Conservation (phyloP, 2,329 filamentous ascomycete species). For the Penicillium sp. region DNA sequence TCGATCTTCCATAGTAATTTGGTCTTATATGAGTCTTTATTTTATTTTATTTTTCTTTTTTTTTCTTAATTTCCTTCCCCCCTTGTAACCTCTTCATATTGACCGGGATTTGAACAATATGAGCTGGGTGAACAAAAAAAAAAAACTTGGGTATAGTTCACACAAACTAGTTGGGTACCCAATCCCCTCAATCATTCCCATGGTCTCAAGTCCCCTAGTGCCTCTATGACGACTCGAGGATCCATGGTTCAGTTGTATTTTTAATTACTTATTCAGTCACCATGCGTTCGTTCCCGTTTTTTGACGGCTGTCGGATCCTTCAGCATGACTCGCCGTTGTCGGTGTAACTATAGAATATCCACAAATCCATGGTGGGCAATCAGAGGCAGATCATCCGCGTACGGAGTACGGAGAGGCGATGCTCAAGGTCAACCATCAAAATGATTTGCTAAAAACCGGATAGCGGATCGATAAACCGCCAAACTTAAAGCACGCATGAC, state of each 20-base stretch:
- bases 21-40: not conserved
- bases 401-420: constrained; percentile 3
- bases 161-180: not conserved
- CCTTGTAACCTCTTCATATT: not conserved
- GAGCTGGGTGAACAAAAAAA: no score
- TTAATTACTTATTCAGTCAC: not conserved
- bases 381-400: constrained; percentile 20
- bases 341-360: not conserved
- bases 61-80: not conserved
- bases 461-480: constrained; percentile 35
- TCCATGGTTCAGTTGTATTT: constrained; percentile 3
- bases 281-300: not conserved
- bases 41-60: not conserved
- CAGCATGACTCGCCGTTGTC: constrained; percentile 11
- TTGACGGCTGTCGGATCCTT: constrained; percentile 12
- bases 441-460: constrained; percentile 27
- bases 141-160: not conserved
- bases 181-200: not conserved
- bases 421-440: constrained; percentile 3
- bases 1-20: not conserved
- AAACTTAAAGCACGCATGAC: constrained; percentile 38
- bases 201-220: not conserved
- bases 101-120: not conserved
- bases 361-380: constrained; percentile 7
- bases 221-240: not conserved